Evolutionary conservation across 768 basidiomycete genomes (phyloP).

Genomic region (Candolleomyces aberdarensis): DNA sequence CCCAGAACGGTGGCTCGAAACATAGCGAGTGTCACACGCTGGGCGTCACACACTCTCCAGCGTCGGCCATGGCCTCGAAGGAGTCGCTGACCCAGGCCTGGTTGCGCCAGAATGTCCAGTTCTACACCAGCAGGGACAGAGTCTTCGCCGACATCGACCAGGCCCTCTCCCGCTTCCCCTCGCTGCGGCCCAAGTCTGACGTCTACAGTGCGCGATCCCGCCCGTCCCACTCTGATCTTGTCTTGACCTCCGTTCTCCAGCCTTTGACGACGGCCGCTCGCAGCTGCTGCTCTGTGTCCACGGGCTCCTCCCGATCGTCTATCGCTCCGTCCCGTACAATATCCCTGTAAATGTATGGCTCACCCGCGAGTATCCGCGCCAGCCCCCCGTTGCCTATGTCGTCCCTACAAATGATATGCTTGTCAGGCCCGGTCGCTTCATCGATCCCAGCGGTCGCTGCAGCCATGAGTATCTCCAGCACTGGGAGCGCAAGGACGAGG

Average conservation of each 20-base stretch:
- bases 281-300: constrained; percentile 89
- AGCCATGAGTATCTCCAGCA: constrained; percentile 63
- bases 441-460: constrained; percentile 82
- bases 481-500: constrained; percentile 86
- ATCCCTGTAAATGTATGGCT: constrained; percentile 93
- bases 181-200: constrained; percentile 77
- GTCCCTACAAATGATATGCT: constrained; percentile 91
- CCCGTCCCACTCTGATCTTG: background rate
- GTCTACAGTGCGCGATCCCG: constrained; percentile 58
- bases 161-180: constrained; percentile 47
- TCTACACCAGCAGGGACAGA: constrained; percentile 54
- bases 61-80: constrained; percentile 12
- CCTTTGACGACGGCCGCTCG: constrained; percentile 91
- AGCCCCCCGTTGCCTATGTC: constrained; percentile 85
- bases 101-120: constrained; percentile 60
- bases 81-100: constrained; percentile 52
- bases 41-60: background rate
- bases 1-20: background rate
- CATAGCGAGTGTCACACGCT: constrained; percentile 6
- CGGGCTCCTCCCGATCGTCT: constrained; percentile 87
- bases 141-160: constrained; percentile 64
- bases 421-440: constrained; percentile 66
- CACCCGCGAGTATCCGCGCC: constrained; percentile 76
- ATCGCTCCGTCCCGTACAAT: constrained; percentile 76
- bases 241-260: constrained; percentile 36